Percentiles rank a stretch among this genome's conserved stretches.
phyloP scores from a whole-genome alignment of 768 basidiomycete genomes.

The Sarcomyxa edulis region DNA sequence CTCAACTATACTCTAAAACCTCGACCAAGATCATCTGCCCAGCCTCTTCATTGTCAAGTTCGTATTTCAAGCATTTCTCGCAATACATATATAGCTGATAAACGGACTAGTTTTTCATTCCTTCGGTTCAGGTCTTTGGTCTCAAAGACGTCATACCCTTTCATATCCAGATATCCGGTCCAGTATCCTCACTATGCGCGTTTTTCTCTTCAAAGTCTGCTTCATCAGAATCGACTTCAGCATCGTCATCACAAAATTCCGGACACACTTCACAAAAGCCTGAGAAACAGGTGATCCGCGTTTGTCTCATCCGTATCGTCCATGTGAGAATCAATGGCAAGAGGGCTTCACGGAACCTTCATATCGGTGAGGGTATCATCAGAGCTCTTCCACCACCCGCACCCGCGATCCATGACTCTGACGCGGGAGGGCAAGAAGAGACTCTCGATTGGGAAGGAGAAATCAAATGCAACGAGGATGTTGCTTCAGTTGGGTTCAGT shows the following conservation, averaged over 20 bases:
- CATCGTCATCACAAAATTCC: not conserved
- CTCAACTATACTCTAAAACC: slow-evolving; percentile 34
- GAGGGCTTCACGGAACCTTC: slow-evolving; percentile 31
- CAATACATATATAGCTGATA: not conserved
- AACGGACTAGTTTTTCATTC: slow-evolving; percentile 50
- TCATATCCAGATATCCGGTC: slow-evolving; percentile 55
- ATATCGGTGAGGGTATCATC: slow-evolving; percentile 49
- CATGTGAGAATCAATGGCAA: slow-evolving; percentile 27
- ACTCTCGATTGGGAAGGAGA: slow-evolving; percentile 63
- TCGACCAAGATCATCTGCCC: slow-evolving; percentile 23
- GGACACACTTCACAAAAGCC: not conserved
- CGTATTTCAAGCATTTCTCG: slow-evolving; percentile 14
- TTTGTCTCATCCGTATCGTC: slow-evolving; percentile 51
- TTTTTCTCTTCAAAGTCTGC: slow-evolving; percentile 34
- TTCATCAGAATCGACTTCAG: slow-evolving; percentile 14
- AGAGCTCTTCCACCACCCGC: slow-evolving; percentile 36
- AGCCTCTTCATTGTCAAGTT: slow-evolving; percentile 49
- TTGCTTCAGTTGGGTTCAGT: slow-evolving; percentile 40
- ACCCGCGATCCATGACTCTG: slow-evolving; percentile 15
- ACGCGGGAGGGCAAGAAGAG: slow-evolving; percentile 22
- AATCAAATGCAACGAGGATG: slow-evolving; percentile 29
- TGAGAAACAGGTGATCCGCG: slow-evolving; percentile 19
- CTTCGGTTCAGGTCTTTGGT: slow-evolving; percentile 48
- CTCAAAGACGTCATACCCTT: slow-evolving; percentile 56
- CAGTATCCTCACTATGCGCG: slow-evolving; percentile 37